A percentile compares a stretch with the other conserved stretches of the same genome.
phyloP scores from a whole-genome alignment of 768 basidiomycete genomes.

The Krasilnikovozyma curviuscula region DNA sequence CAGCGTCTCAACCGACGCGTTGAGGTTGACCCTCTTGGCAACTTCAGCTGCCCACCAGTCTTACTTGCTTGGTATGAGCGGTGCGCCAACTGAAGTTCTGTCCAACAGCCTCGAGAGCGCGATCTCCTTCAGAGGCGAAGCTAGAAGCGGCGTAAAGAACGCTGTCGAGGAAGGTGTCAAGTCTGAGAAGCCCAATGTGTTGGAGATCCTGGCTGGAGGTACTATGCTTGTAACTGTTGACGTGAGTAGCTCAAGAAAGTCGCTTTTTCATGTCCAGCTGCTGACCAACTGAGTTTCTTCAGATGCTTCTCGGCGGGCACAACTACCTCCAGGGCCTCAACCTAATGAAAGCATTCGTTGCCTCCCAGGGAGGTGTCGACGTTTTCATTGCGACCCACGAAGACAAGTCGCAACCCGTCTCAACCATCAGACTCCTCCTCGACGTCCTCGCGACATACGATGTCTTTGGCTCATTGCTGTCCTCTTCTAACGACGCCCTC shows the following conservation, averaged over 20 bases:
- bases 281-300: slow-evolving; percentile 19
- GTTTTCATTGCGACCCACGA: slow-evolving; percentile 23
- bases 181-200: slow-evolving; percentile 21
- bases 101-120: slow-evolving; percentile 28
- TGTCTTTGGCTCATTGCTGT: slow-evolving; percentile 11
- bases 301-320: slow-evolving; percentile 32
- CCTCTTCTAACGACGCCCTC: slow-evolving; percentile 27
- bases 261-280: slow-evolving; percentile 12
- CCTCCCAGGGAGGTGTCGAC: slow-evolving; percentile 30
- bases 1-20: slow-evolving; percentile 29
- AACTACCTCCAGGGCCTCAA: slow-evolving; percentile 29
- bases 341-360: slow-evolving; percentile 28
- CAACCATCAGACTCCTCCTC: slow-evolving; percentile 23
- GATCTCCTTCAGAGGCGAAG: slow-evolving; percentile 25
- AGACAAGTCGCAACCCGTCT: slow-evolving; percentile 14
- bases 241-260: slow-evolving; percentile 10
- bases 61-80: slow-evolving; percentile 28
- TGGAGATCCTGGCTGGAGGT: slow-evolving; percentile 28
- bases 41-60: slow-evolving; percentile 32
- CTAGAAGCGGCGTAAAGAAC: slow-evolving; percentile 25
- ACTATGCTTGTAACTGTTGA: slow-evolving; percentile 12
- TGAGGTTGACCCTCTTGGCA: slow-evolving; percentile 29
- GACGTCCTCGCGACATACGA: slow-evolving; percentile 18
- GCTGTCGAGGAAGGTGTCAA: slow-evolving; percentile 23
- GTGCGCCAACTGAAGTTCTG: slow-evolving; percentile 14